phyloP scores from a whole-genome alignment of 129 eudicot genomes.

The Chrysanthemum seticuspe region DNA sequence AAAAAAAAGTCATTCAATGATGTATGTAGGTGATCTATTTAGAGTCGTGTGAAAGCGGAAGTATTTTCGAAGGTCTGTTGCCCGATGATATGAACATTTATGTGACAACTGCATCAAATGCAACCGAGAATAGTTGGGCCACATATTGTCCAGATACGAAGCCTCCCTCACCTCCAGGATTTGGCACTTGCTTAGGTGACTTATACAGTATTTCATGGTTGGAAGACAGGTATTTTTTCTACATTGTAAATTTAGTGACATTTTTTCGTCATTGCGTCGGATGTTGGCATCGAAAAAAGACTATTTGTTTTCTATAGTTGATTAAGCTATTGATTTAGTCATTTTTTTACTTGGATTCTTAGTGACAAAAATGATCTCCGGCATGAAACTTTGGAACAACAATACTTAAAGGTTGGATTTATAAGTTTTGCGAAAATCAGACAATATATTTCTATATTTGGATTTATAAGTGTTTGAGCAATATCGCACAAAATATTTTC shows the following conservation, averaged over 20 bases:
- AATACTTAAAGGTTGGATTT: constrained; percentile 51
- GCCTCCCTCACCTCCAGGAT: constrained; percentile 53
- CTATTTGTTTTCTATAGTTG: background rate
- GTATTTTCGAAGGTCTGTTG: constrained; percentile 76
- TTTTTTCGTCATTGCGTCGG: background rate
- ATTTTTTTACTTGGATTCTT: constrained; percentile 13
- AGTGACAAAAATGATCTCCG: constrained; percentile 70
- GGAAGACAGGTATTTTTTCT: constrained; percentile 80
- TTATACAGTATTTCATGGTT: constrained; percentile 86
- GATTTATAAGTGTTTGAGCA: background rate
- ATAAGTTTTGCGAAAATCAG: background rate
- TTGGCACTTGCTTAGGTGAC: constrained; percentile 79
- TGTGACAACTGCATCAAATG: constrained; percentile 77
- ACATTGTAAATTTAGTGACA: background rate
- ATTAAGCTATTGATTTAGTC: background rate
- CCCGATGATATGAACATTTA: constrained; percentile 62
- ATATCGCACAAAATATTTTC: constrained; percentile 10
- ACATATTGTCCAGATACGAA: constrained; percentile 69
- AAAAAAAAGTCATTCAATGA: background rate
- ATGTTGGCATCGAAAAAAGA: background rate
- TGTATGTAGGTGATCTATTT: constrained; percentile 56
- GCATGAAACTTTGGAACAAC: constrained; percentile 64
- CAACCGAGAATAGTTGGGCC: constrained; percentile 70
- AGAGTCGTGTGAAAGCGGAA: constrained; percentile 87
- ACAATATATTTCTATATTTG: background rate